Evolutionary conservation across 1,284 basidiomycete genomes (phyloP), one percentile per base, ranked within the genome.

Genomic region (Fomitiporia mediterranea): DNA sequence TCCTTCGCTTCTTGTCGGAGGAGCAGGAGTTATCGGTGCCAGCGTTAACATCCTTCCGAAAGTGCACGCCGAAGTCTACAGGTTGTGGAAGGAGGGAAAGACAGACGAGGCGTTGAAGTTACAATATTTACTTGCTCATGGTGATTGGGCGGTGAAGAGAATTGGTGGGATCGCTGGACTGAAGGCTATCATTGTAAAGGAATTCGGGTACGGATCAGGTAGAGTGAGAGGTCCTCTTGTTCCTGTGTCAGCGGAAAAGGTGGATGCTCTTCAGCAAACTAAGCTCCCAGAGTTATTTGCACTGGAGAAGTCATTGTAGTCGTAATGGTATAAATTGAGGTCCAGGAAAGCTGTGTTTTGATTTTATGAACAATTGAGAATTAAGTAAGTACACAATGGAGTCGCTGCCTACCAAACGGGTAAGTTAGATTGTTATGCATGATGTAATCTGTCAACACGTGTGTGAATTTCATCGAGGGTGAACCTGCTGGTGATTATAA

Each of bases 41-140:
- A 79, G 87, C 6, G 87, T 87, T 11, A 93, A 93, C 70, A 71
- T 92, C 59, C 74, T 85, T 49, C 91, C 90, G 7, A 91, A 89
- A 65, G 72, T 85, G 15, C 89, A 92, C 66, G 72, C 71, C 25
- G 75, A 75, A 62, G 67, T 92, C 32, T 86, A 82, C 67, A 70
- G 77, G 48, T 67, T 84, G 13, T 83, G 80, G 66, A 73, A 80
- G 53, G 76, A 78, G 11, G 83, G 84, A 9, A 79, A 81, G 52
- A 63, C 83, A 43, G 72, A 77, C 17, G 85, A 90, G 62, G 91
- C 89, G 0, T 78, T 82, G 72, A 71, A 76, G 54, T 69, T 92
- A 0, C 91, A 93, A 67, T 81, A 78, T 4, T 70, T 84, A 61
- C 74, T 92, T 11, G 82, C 83, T 0, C 84, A 88, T 60, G 82